A percentile compares a stretch with the other conserved stretches of the same genome.
Conservation (phyloP, 1,284 basidiomycete genomes). For the Cystobasidiaceae sp. region DNA sequence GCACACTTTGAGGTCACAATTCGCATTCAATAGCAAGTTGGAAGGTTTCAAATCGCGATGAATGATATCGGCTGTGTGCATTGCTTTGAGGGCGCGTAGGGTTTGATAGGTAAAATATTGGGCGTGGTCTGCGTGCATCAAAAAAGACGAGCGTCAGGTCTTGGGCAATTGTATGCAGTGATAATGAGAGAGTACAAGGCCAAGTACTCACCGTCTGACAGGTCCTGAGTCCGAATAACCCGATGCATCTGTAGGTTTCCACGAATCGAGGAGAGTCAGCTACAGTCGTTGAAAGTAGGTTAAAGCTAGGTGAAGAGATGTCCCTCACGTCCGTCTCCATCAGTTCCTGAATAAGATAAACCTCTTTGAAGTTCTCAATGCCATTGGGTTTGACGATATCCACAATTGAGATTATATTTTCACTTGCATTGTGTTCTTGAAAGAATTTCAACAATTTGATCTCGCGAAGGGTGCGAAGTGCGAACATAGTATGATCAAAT, state of each 20-base stretch:
- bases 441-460: constrained; percentile 83
- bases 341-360: constrained; percentile 72
- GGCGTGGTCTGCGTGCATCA: constrained; percentile 38
- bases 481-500: constrained; percentile 66
- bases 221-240: constrained; percentile 75
- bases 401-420: constrained; percentile 82
- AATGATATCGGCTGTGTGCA: constrained; percentile 48
- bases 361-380: constrained; percentile 88
- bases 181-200: too few species aligned
- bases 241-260: constrained; percentile 60
- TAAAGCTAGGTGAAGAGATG: background rate
- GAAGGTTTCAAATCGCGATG: constrained; percentile 49
- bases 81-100: constrained; percentile 46
- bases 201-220: constrained; percentile 57
- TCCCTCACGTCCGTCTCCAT: constrained; percentile 65
- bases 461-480: constrained; percentile 70
- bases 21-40: constrained; percentile 48
- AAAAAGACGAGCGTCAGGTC: too few species aligned
- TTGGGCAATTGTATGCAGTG: too few species aligned
- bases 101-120: constrained; percentile 47
- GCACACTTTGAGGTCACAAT: constrained; percentile 57
- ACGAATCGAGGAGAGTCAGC: background rate
- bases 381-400: constrained; percentile 88
- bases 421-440: constrained; percentile 50
- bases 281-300: background rate